Percentiles rank a stretch among this genome's conserved stretches.
Evolutionary conservation across 106 monocot genomes (phyloP).

Genomic region (Allium fistulosum): DNA sequence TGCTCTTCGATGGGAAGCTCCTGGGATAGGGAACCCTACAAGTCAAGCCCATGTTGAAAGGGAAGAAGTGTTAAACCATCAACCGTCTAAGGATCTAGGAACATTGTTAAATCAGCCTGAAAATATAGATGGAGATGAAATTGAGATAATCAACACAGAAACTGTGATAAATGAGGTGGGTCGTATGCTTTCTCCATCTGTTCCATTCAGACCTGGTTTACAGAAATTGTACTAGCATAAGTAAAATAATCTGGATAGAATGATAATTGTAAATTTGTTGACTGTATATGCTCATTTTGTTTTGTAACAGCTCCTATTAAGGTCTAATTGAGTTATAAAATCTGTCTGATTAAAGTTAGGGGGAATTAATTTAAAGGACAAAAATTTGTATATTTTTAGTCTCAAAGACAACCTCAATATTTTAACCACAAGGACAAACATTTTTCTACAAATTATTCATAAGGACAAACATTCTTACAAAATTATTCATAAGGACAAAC

Average conservation of each 20-base stretch:
- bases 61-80: slow-evolving; percentile 42
- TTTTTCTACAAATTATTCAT: too few species aligned
- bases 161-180: slow-evolving; percentile 64
- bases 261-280: too few species aligned
- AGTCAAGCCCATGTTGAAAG: slow-evolving; percentile 22
- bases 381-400: too few species aligned
- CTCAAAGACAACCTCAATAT: too few species aligned
- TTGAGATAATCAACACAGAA: slow-evolving; percentile 62
- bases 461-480: too few species aligned
- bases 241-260: background rate
- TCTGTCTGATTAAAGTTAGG: background rate
- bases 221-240: background rate
- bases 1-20: slow-evolving; percentile 34
- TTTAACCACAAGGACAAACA: too few species aligned
- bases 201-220: background rate
- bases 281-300: too few species aligned
- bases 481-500: too few species aligned
- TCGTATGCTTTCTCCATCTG: background rate
- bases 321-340: background rate
- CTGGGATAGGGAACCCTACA: slow-evolving; percentile 28
- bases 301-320: too few species aligned
- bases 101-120: slow-evolving; percentile 37
- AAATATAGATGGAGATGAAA: slow-evolving; percentile 32
- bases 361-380: too few species aligned
- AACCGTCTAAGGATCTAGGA: background rate